Percentiles rank a stretch among this genome's conserved stretches.
phyloP scores from a whole-genome alignment of 257 asterid genomes.

The Cruciata laevipes region DNA sequence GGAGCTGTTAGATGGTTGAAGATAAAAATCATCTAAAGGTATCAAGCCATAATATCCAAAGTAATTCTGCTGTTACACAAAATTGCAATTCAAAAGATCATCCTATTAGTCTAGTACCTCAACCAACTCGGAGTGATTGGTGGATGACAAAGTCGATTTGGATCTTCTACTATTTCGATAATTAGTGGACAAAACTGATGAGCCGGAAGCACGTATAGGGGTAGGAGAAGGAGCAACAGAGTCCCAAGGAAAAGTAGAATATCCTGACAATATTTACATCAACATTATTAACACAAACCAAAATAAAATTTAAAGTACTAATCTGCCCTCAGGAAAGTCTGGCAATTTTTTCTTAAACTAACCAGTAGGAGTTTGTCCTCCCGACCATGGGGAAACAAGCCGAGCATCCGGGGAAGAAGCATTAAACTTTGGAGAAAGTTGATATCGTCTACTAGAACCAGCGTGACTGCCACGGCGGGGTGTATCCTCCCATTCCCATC shows the following conservation, averaged over 20 bases:
- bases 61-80: not conserved
- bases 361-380: slow-evolving; percentile 75
- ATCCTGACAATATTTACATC: slow-evolving; percentile 8
- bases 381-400: slow-evolving; percentile 91
- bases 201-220: slow-evolving; percentile 90
- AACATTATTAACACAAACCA: slow-evolving; percentile 6
- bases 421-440: slow-evolving; percentile 66
- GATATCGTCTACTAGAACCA: slow-evolving; percentile 47
- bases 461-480: slow-evolving; percentile 58
- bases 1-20: slow-evolving; percentile 7
- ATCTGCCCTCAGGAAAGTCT: not conserved
- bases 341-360: not conserved
- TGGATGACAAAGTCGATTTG: slow-evolving; percentile 26
- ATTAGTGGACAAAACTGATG: slow-evolving; percentile 57
- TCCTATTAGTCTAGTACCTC: slow-evolving; percentile 41
- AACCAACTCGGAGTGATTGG: slow-evolving; percentile 25
- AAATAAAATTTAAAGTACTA: not conserved
- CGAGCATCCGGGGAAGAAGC: slow-evolving; percentile 97
- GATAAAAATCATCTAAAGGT: not conserved
- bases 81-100: not conserved
- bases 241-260: slow-evolving; percentile 80
- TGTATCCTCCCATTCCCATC: slow-evolving; percentile 95
- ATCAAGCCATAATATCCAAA: not conserved
- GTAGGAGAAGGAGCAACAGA: slow-evolving; percentile 85
- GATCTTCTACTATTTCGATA: slow-evolving; percentile 61